Percentiles rank a stretch among this genome's conserved stretches.
These are phyloP conservation scores for Mucor saturninus DNA, from an alignment of 371 early-diverging fungal genomes.

Conservation along the genomic window DNA sequence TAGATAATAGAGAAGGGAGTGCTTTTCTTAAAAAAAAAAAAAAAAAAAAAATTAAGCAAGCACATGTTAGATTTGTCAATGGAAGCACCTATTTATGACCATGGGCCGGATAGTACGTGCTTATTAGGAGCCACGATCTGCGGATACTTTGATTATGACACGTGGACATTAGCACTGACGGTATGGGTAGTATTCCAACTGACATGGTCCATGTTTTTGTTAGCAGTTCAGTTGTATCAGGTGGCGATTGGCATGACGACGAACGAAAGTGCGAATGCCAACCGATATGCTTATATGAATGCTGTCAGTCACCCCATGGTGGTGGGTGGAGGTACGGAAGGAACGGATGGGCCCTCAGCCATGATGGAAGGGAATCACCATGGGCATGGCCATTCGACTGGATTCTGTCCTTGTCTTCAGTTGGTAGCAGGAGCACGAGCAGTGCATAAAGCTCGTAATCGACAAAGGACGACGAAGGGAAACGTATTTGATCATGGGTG, in stretches of 20 bases:
- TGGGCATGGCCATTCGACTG: conserved; percentile 16
- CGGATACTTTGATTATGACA: conserved; percentile 73
- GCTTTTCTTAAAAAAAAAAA: neutral
- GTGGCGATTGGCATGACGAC: conserved; percentile 84
- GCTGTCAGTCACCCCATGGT: conserved; percentile 35
- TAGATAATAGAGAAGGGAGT: no score
- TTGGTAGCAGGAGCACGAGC: conserved; percentile 54
- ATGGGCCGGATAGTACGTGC: conserved; percentile 51
- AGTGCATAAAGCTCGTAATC: conserved; percentile 40
- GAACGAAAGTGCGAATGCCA: conserved; percentile 84
- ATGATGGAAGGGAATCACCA: conserved; percentile 5
- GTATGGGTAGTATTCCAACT: conserved; percentile 78
- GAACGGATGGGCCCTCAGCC: conserved; percentile 43
- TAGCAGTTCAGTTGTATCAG: conserved; percentile 80
- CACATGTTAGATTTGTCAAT: conserved; percentile 28
- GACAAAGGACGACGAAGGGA: conserved; percentile 15
- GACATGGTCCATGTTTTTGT: conserved; percentile 81
- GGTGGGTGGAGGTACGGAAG: conserved; percentile 37
- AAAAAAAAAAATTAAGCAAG: neutral
- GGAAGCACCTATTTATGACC: conserved; percentile 33
- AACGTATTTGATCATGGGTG: conserved; percentile 78
- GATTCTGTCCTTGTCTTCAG: conserved; percentile 51
- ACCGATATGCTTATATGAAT: conserved; percentile 60
- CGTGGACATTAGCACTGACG: conserved; percentile 70
- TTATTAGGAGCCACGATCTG: conserved; percentile 69